Conservation (phyloP, 805 yeast species). For the Wickerhamiella occidentalis region DNA sequence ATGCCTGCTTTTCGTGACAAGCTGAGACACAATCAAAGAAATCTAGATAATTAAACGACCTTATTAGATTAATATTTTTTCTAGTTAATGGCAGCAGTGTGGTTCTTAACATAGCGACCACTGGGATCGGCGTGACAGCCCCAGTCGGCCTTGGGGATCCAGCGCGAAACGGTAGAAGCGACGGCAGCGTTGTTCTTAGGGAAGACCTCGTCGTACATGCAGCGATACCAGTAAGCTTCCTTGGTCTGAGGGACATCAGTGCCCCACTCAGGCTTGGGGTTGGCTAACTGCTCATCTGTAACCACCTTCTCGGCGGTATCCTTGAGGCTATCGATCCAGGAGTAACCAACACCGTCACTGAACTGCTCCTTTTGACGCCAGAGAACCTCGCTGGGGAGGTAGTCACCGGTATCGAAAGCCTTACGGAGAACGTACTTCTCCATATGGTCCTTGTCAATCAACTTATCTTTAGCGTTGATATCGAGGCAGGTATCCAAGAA, state of each 20-base stretch:
- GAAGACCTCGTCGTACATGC: slow-evolving; percentile 88
- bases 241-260: slow-evolving; percentile 87
- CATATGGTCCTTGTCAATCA: slow-evolving; percentile 64
- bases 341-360: slow-evolving; percentile 98
- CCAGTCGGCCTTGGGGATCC: slow-evolving; percentile 99
- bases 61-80: not conserved
- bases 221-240: slow-evolving; percentile 99
- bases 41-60: too few species aligned
- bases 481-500: slow-evolving; percentile 88
- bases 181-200: slow-evolving; percentile 79
- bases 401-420: slow-evolving; percentile 90
- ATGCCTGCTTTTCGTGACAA: too few species aligned
- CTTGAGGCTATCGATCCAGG: slow-evolving; percentile 97
- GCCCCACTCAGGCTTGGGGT: slow-evolving; percentile 96
- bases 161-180: slow-evolving; percentile 94
- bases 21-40: too few species aligned
- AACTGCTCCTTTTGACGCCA: slow-evolving; percentile 99
- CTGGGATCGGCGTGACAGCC: slow-evolving; percentile 99
- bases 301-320: slow-evolving; percentile 83
- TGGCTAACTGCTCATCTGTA: slow-evolving; percentile 78
- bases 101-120: slow-evolving; percentile 90
- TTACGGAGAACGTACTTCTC: slow-evolving; percentile 95
- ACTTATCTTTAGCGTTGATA: slow-evolving; percentile 86
- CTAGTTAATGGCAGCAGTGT: slow-evolving; percentile 49
- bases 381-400: slow-evolving; percentile 89